Evolutionary conservation across 176 grass and related monocot genomes (phyloP).

Genomic region (Raddia guianensis): DNA sequence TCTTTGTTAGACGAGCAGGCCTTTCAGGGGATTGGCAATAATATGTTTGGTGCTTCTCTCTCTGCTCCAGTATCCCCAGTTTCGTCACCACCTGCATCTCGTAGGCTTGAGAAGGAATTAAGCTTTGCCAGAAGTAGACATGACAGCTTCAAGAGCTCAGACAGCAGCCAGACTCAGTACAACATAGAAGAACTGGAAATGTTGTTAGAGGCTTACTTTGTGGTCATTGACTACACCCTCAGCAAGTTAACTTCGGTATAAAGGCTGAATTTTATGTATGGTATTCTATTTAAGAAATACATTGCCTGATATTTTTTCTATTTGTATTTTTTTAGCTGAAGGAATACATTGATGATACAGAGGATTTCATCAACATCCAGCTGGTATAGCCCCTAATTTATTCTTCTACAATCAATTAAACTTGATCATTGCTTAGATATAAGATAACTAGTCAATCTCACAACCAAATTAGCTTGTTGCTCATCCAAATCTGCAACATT

Average conservation of each 20-base stretch:
- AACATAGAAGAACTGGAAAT: constrained; percentile 84
- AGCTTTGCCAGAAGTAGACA: constrained; percentile 72
- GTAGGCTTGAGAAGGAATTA: constrained; percentile 68
- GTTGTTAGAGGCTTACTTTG: constrained; percentile 96
- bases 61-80: constrained; percentile 89
- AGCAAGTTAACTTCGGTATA: constrained; percentile 87
- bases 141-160: constrained; percentile 70
- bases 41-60: constrained; percentile 53
- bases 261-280: constrained; percentile 15
- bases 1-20: constrained; percentile 59
- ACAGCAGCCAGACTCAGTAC: constrained; percentile 52
- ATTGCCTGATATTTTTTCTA: constrained; percentile 27
- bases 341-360: constrained; percentile 99
- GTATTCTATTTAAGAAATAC: not conserved
- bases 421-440: not conserved
- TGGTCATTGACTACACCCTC: constrained; percentile 79
- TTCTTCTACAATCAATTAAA: not conserved
- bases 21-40: constrained; percentile 49
- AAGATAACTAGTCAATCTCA: not conserved
- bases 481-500: not conserved
- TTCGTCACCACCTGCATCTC: constrained; percentile 50
- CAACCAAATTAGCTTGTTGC: not conserved
- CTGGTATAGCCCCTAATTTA: constrained; percentile 56
- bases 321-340: constrained; percentile 66
- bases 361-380: constrained; percentile 97